Evolutionary conservation across 108 stramenopile genomes (phyloP).

Genomic region (Skeletonema marinoi): DNA sequence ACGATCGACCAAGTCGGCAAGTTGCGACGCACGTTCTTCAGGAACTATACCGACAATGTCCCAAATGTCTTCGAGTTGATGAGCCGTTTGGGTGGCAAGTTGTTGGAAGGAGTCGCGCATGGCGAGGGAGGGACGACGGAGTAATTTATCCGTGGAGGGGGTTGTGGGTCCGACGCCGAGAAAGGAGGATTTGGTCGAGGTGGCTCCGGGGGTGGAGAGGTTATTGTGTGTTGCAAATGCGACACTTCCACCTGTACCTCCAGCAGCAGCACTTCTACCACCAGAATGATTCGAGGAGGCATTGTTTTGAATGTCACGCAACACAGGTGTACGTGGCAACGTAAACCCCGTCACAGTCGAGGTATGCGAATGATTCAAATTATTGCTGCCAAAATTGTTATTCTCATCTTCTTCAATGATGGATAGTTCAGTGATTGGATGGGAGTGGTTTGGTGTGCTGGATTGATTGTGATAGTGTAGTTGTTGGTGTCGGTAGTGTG

Average conservation of each 20-base stretch:
- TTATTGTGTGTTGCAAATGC: background rate
- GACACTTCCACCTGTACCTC: background rate
- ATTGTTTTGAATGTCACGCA: background rate
- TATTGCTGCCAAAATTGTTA: background rate
- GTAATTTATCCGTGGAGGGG: background rate
- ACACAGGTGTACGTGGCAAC: conserved; percentile 9
- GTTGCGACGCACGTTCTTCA: conserved; percentile 77
- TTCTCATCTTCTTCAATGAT: conserved; percentile 32
- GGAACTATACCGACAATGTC: conserved; percentile 82
- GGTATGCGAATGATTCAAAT: background rate
- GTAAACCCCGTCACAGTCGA: conserved; percentile 15
- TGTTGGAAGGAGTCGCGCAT: conserved; percentile 28
- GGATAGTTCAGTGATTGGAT: conserved; percentile 20
- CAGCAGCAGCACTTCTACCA: background rate
- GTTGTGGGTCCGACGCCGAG: background rate
- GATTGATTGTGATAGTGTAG: background rate
- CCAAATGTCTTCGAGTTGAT: conserved; percentile 79
- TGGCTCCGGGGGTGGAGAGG: background rate
- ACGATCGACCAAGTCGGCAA: conserved; percentile 68
- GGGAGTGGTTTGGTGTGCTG: background rate
- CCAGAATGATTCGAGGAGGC: background rate
- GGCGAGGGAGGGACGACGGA: conserved; percentile 24
- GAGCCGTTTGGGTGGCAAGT: conserved; percentile 64
- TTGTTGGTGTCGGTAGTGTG: background rate
- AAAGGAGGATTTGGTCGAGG: background rate